Base-by-base conservation (phyloP, 2,329 filamentous ascomycete genomes). In the Alternaria viburni region DNA sequence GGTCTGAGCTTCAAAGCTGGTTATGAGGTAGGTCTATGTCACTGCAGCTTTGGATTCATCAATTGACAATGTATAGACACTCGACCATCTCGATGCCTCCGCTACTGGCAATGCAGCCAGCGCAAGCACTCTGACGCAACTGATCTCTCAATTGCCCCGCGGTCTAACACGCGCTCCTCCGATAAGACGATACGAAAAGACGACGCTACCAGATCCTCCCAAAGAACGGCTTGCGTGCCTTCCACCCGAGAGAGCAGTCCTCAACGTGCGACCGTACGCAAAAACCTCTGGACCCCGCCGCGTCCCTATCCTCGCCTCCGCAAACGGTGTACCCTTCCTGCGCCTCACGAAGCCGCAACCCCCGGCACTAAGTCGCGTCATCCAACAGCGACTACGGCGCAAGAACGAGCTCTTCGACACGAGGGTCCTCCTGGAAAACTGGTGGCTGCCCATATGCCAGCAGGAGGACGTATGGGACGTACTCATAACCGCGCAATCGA, bases 291-390 rank as follows among this genome's bases (percentile, higher is more conserved):
- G 85, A 10, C 79, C 79, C 7, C 85, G 90, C 21, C 83, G 86
- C 49, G 83, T 92, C 3, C 91, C 91, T 1, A 80, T 81, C 1
- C 74, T 93, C 1, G 81, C 86, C 30, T 84, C 86, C 5, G 83
- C 88, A 3, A 82, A 84, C 44, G 84, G 83, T 25, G 78, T 89
- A 23, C 87, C 90, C 1, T 90, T 93, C 71, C 77, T 95, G 26
- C 87, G 91, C 36, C 79, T 90, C 47, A 84, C 82, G 65, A 91
- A 91, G 76, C 89, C 89, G 5, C 90, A 93, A 76, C 86, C 89
- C 3, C 74, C 75, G 1, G 78, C 79, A n/a, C 78, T 94, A 19
- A 86, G 84, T n/a, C 80, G 85, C 9, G 83, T 90, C 15, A 71
- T 94, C 3, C 81, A 83, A 10, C 81, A 86, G 54, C 87, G 87